Base-by-base conservation (phyloP, 2,329 filamentous ascomycete species). In the Sclerotiophoma versabilis region DNA sequence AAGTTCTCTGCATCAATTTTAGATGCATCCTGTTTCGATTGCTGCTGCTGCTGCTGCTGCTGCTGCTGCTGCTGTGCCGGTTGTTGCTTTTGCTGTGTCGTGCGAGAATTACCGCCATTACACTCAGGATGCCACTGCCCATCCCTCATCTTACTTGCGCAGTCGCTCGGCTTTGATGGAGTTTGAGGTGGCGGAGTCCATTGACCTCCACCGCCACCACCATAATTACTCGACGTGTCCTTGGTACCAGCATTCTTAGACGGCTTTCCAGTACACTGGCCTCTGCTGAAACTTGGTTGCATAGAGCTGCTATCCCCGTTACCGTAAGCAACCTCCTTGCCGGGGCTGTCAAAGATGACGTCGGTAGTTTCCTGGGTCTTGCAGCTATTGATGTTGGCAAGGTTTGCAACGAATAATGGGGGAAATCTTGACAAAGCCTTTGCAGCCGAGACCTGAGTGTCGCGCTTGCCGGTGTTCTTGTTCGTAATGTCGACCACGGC, bases 401-500 rank as follows among this genome's bases (percentile, higher is more conserved):
- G 58, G 53, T 81, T 79, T 0, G 78, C 78, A 37, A 77, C 75
- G 60, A 74, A 81, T 10, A 81, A 65, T 32, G 74, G 70, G 2
- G 79, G 78, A 6, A 80, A 69, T 12, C 54, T 59, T 9, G 69
- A 57, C 19, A 79, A 51, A 8, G 62, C 61, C 54, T 52, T 51
- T 60, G 65, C 61, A 14, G 65, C 64, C 1, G 58, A 57, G 26
- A 48, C 53, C 7, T 80, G 63, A 87, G 83, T 1, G 86, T 87
- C 42, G 8, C 59, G 56, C 25, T 57, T 62, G 83, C 80, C 20
- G 92, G 80, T 1, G 83, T 76, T 20, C 2, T 56, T 47, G 29
- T 58, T 53, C 14, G 75, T 69, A 29, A 92, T 86, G 58, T 83
- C 85, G 64, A 93, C 83, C 45, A 84, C 80, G 7, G 90, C 90